Percentiles rank a stretch among this genome's conserved stretches.
Conservation (phyloP, 2,329 filamentous ascomycete species). For the Pyrenophora graminea region DNA sequence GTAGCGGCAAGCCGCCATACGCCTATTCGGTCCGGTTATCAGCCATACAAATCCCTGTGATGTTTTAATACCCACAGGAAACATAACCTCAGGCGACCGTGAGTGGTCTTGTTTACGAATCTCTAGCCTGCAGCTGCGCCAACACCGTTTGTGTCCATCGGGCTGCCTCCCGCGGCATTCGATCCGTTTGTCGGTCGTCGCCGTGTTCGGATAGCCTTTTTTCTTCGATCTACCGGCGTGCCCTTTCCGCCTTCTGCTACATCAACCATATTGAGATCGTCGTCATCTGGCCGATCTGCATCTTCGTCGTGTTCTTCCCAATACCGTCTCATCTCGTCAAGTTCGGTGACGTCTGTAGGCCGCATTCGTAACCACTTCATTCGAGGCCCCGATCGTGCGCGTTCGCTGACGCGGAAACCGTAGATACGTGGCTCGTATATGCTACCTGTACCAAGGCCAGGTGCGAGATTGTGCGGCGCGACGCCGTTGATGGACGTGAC, state of each 20-base stretch:
- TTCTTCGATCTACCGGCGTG: conserved; percentile 36
- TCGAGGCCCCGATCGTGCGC: conserved; percentile 83
- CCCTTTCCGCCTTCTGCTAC: conserved; percentile 39
- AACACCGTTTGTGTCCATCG: conserved; percentile 49
- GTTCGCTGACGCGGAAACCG: conserved; percentile 91
- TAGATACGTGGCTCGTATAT: conserved; percentile 97
- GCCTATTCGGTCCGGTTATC: too few species aligned
- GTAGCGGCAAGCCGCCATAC: neutral
- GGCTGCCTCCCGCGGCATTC: conserved; percentile 38
- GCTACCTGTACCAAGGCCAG: conserved; percentile 77
- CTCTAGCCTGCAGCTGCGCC: conserved; percentile 33
- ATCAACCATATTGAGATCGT: conserved; percentile 47
- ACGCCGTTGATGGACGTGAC: conserved; percentile 75
- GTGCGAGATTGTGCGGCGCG: conserved; percentile 82
- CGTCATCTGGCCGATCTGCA: conserved; percentile 42
- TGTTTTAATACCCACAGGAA: neutral
- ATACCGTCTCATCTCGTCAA: conserved; percentile 70
- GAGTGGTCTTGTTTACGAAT: neutral
- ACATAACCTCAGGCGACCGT: neutral
- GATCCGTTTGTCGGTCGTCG: conserved; percentile 41
- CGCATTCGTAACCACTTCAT: conserved; percentile 96
- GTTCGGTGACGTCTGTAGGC: conserved; percentile 75
- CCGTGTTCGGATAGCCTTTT: conserved; percentile 45
- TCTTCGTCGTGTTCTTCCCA: conserved; percentile 49
- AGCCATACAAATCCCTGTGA: too few species aligned